phyloP scores from a whole-genome alignment of 1,284 basidiomycete genomes.

The Apiotrichum domesticum region DNA sequence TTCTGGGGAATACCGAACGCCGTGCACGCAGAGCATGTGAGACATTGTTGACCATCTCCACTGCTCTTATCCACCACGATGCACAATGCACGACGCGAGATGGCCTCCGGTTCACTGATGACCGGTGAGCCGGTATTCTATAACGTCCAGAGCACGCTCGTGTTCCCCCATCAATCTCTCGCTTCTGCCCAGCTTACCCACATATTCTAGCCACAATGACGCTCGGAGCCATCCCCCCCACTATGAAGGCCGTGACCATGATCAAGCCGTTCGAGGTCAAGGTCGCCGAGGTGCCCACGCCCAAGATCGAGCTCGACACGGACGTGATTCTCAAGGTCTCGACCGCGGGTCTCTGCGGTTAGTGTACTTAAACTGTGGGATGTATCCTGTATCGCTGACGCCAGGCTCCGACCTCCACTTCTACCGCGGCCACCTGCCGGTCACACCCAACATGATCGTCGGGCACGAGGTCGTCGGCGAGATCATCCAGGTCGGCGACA shows the following conservation, averaged over 20 bases:
- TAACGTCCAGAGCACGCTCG: too few species aligned
- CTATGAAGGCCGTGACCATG: constrained; percentile 38
- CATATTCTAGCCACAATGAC: neutral
- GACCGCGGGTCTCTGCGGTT: constrained; percentile 38
- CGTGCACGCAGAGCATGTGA: too few species aligned
- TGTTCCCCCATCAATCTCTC: neutral
- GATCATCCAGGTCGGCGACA: constrained; percentile 65
- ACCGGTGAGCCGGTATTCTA: too few species aligned
- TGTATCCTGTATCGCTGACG: too few species aligned
- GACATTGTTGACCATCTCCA: too few species aligned
- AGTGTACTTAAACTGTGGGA: constrained; percentile 4
- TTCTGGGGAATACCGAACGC: too few species aligned
- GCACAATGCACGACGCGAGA: too few species aligned
- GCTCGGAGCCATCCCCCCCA: constrained; percentile 7
- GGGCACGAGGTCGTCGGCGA: constrained; percentile 82
- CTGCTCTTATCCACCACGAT: too few species aligned
- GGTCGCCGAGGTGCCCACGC: constrained; percentile 28
- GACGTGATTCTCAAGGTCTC: constrained; percentile 41
- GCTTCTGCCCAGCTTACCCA: neutral
- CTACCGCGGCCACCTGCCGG: constrained; percentile 58
- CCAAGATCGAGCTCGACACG: constrained; percentile 22
- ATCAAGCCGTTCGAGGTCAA: constrained; percentile 27
- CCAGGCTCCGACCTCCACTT: constrained; percentile 71
- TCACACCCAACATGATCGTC: constrained; percentile 24
- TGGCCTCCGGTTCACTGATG: too few species aligned